Evolutionary conservation across 164 flowering plant genomes (phyloP).

Genomic region (Sextonia rubra): DNA sequence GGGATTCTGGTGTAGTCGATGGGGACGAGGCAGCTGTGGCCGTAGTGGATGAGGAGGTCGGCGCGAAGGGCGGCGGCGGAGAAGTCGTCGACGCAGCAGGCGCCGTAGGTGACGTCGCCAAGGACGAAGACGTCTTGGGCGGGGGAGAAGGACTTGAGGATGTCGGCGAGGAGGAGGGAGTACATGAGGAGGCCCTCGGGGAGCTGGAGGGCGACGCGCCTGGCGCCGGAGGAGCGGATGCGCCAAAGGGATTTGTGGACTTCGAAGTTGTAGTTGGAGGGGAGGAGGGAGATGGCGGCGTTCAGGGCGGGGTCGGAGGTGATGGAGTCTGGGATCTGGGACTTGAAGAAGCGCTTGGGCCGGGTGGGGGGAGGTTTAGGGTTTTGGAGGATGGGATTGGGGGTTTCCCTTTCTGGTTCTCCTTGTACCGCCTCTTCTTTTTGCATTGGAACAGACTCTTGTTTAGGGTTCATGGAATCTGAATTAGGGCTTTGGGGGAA

Average conservation of each 20-base stretch:
- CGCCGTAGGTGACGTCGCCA: constrained; percentile 96
- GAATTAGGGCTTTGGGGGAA: background rate
- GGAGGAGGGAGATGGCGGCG: constrained; percentile 75
- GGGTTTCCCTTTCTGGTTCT: background rate
- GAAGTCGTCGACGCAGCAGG: constrained; percentile 73
- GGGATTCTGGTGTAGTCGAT: constrained; percentile 65
- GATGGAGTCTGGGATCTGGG: constrained; percentile 82
- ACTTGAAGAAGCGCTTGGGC: constrained; percentile 79
- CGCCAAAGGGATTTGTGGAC: constrained; percentile 92
- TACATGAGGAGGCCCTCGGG: constrained; percentile 98
- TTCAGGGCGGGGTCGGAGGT: constrained; percentile 58
- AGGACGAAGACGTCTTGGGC: constrained; percentile 68
- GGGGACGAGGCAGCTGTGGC: constrained; percentile 90
- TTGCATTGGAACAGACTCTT: background rate
- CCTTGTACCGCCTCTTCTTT: background rate
- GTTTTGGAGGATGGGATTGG: constrained; percentile 1
- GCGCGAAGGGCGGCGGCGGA: constrained; percentile 68
- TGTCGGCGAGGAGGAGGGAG: constrained; percentile 75
- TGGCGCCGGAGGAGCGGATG: constrained; percentile 44
- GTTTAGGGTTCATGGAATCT: background rate
- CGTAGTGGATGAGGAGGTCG: constrained; percentile 84
- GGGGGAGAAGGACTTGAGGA: constrained; percentile 59
- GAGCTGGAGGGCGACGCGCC: constrained; percentile 87
- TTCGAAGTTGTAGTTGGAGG: constrained; percentile 87
- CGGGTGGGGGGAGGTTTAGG: constrained; percentile 54